phyloP scores from a whole-genome alignment of 2,329 filamentous ascomycete genomes.

The Elsinoe necatrix region DNA sequence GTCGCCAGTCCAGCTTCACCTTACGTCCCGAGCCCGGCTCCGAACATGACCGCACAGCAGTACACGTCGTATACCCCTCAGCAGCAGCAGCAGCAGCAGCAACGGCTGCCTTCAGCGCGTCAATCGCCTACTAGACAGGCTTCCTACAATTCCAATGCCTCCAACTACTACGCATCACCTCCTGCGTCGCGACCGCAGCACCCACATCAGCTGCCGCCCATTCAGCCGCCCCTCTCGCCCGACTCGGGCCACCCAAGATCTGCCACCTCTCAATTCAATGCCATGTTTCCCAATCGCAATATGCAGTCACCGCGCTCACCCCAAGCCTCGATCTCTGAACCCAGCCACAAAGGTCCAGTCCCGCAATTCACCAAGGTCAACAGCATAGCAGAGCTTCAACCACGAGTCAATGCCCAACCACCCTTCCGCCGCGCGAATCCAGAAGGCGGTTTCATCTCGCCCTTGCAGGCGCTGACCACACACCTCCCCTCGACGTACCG shows the following conservation, averaged over 20 bases:
- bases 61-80: slow-evolving; percentile 31
- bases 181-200: slow-evolving; percentile 38
- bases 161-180: slow-evolving; percentile 52
- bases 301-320: slow-evolving; percentile 36
- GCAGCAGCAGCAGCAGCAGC: slow-evolving; percentile 36
- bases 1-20: slow-evolving; percentile 76
- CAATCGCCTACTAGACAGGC: slow-evolving; percentile 70
- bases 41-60: slow-evolving; percentile 23
- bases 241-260: slow-evolving; percentile 64
- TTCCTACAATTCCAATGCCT: slow-evolving; percentile 44
- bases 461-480: slow-evolving; percentile 86
- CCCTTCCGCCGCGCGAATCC: slow-evolving; percentile 88
- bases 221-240: slow-evolving; percentile 60
- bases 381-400: slow-evolving; percentile 63
- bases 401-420: slow-evolving; percentile 78
- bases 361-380: slow-evolving; percentile 80
- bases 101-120: slow-evolving; percentile 48
- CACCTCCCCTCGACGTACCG: slow-evolving; percentile 92
- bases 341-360: slow-evolving; percentile 54
- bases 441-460: slow-evolving; percentile 96
- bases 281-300: slow-evolving; percentile 54
- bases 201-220: slow-evolving; percentile 63
- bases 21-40: slow-evolving; percentile 52
- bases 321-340: slow-evolving; percentile 30
- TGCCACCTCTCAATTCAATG: slow-evolving; percentile 48